These are phyloP conservation scores for Thuidium tamariscinum DNA, from an alignment of 225 moss, liverwort and hornwort species.

Conservation along the genomic window DNA sequence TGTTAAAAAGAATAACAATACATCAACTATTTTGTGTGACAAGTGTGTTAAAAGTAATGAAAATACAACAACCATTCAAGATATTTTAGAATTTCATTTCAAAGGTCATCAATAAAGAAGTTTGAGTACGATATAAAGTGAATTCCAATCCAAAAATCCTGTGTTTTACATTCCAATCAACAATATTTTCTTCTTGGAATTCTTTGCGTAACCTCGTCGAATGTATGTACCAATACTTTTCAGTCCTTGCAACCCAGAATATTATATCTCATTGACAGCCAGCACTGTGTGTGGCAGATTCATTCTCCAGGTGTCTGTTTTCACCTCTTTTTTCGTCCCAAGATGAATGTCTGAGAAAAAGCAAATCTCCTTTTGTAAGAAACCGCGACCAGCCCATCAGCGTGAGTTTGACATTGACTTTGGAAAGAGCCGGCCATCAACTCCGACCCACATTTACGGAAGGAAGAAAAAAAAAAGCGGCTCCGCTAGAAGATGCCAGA, in stretches of 20 bases:
- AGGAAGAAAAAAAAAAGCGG: too few species aligned
- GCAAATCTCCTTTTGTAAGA: background rate
- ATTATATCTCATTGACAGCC: background rate
- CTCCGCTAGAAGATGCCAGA: too few species aligned
- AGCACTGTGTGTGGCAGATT: background rate
- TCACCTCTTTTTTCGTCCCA: background rate
- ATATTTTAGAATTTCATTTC: background rate
- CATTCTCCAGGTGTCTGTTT: background rate
- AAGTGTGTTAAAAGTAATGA: background rate
- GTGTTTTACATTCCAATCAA: too few species aligned
- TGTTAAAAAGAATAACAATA: too few species aligned
- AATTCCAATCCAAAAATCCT: too few species aligned
- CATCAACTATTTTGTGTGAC: too few species aligned
- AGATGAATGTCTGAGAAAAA: background rate
- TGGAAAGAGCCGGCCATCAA: background rate
- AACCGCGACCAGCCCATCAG: background rate
- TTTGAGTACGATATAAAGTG: background rate
- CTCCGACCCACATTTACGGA: background rate
- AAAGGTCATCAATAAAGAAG: too few species aligned
- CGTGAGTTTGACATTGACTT: background rate
- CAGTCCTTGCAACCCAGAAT: background rate
- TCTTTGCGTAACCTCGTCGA: too few species aligned
- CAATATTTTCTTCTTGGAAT: background rate
- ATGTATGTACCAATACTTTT: background rate
- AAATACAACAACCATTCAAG: background rate